Evolutionary conservation across 169 alveolate species (phyloP).

Genomic region (Cryptosporidium felis): DNA sequence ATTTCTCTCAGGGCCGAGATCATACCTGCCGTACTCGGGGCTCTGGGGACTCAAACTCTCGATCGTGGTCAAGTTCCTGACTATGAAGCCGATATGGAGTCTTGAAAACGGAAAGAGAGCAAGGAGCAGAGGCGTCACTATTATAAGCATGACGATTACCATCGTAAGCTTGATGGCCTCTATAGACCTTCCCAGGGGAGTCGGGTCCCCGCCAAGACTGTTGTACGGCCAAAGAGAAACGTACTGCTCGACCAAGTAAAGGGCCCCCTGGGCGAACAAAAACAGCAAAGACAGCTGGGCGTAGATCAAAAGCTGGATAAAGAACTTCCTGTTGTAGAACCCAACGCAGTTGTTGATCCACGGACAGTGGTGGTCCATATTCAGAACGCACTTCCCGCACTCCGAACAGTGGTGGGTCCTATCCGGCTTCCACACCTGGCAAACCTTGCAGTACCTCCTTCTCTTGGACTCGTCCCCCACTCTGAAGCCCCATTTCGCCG

Average conservation of each 20-base stretch:
- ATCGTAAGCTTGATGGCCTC: slow-evolving; percentile 48
- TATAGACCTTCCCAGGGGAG: slow-evolving; percentile 67
- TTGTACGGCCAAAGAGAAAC: slow-evolving; percentile 64
- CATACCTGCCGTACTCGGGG: slow-evolving; percentile 82
- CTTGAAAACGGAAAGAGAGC: slow-evolving; percentile 86
- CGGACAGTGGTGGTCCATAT: slow-evolving; percentile 99
- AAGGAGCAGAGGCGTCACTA: slow-evolving; percentile 77
- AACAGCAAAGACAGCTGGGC: slow-evolving; percentile 79
- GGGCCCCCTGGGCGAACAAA: slow-evolving; percentile 35
- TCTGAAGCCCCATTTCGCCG: slow-evolving; percentile 95
- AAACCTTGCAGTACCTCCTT: slow-evolving; percentile 94
- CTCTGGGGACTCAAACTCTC: slow-evolving; percentile 84
- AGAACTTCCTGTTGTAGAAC: slow-evolving; percentile 93
- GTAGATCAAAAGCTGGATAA: slow-evolving; percentile 91
- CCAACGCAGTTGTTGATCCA: slow-evolving; percentile 98
- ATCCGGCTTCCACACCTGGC: slow-evolving; percentile 98
- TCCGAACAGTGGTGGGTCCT: slow-evolving; percentile 97
- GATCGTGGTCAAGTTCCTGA: slow-evolving; percentile 85
- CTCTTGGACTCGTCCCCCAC: slow-evolving; percentile 96
- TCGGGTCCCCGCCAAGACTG: slow-evolving; percentile 34
- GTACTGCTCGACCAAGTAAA: slow-evolving; percentile 48
- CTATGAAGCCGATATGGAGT: slow-evolving; percentile 82
- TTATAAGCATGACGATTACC: slow-evolving; percentile 73
- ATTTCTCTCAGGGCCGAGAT: slow-evolving; percentile 85
- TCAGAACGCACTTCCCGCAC: slow-evolving; percentile 94